Percentiles rank a stretch among this genome's conserved stretches.
Evolutionary conservation across 192 early-diverging fungal genomes (phyloP).

Genomic region (Glomus cerebriforme): DNA sequence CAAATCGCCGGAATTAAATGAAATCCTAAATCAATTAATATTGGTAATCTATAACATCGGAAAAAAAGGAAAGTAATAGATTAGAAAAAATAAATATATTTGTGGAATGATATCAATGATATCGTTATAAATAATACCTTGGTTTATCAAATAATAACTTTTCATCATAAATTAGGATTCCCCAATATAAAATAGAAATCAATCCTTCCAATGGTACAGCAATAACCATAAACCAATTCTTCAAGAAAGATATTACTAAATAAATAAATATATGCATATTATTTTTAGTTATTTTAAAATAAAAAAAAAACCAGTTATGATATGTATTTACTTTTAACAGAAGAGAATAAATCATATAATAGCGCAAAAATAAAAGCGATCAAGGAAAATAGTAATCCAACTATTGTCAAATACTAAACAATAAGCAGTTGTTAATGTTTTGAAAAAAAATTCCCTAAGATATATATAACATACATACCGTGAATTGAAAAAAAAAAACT

Average conservation of each 20-base stretch:
- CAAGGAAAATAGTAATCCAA: slow-evolving; percentile 15
- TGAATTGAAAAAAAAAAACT: background rate
- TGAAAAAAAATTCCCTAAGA: background rate
- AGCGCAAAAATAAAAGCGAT: slow-evolving; percentile 1
- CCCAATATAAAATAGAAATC: background rate
- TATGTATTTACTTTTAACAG: background rate
- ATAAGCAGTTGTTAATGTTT: background rate
- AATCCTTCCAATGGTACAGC: background rate
- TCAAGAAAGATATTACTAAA: background rate
- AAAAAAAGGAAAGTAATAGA: background rate
- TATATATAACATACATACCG: background rate
- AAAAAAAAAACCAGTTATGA: background rate
- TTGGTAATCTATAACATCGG: background rate
- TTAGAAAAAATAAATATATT: background rate
- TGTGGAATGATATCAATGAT: background rate
- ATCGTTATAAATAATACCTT: background rate
- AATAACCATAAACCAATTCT: background rate
- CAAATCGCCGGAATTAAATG: slow-evolving; percentile 1
- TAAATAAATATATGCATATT: background rate
- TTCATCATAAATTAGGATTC: background rate
- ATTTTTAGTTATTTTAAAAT: background rate
- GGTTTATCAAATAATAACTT: background rate
- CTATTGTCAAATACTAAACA: background rate
- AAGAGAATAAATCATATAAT: background rate
- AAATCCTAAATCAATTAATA: slow-evolving; percentile 14